Conservation (phyloP, 148 eudicot species). For the Simmondsia chinensis region DNA sequence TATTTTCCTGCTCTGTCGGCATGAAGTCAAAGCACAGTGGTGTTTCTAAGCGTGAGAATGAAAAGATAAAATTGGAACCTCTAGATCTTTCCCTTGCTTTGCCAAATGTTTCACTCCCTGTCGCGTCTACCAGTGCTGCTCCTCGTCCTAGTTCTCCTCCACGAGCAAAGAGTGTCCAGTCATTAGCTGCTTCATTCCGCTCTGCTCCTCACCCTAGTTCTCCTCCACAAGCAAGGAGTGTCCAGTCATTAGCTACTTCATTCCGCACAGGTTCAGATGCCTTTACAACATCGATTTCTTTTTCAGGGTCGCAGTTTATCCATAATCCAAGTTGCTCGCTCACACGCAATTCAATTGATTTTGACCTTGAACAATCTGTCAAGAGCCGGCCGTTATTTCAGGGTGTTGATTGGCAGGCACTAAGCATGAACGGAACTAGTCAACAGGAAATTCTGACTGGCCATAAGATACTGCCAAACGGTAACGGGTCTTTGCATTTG, state of each 20-base stretch:
- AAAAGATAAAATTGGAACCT: slow-evolving; percentile 51
- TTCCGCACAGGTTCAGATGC: slow-evolving; percentile 79
- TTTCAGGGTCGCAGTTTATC: slow-evolving; percentile 83
- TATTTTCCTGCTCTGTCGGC: slow-evolving; percentile 59
- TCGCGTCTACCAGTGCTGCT: slow-evolving; percentile 34
- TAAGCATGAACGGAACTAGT: slow-evolving; percentile 37
- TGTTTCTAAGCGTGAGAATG: slow-evolving; percentile 36
- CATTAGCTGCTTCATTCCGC: slow-evolving; percentile 57
- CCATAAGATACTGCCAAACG: slow-evolving; percentile 32
- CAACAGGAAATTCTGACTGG: slow-evolving; percentile 37
- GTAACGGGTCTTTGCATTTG: slow-evolving; percentile 39
- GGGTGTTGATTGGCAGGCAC: slow-evolving; percentile 79
- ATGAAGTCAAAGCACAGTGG: slow-evolving; percentile 28
- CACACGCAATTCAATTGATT: slow-evolving; percentile 57
- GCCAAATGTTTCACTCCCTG: slow-evolving; percentile 68
- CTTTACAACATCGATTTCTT: slow-evolving; percentile 72
- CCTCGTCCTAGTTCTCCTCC: slow-evolving; percentile 77
- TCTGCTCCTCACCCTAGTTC: slow-evolving; percentile 79
- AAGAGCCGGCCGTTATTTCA: slow-evolving; percentile 83
- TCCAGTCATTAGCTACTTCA: slow-evolving; percentile 71
- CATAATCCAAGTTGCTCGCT: slow-evolving; percentile 88
- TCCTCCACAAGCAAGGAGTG: slow-evolving; percentile 74
- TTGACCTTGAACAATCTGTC: slow-evolving; percentile 76
- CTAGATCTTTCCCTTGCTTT: slow-evolving; percentile 90
- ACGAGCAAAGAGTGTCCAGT: slow-evolving; percentile 76